Base-by-base conservation (phyloP, 176 grass and related monocot genomes). In the Alloteropsis semialata region DNA sequence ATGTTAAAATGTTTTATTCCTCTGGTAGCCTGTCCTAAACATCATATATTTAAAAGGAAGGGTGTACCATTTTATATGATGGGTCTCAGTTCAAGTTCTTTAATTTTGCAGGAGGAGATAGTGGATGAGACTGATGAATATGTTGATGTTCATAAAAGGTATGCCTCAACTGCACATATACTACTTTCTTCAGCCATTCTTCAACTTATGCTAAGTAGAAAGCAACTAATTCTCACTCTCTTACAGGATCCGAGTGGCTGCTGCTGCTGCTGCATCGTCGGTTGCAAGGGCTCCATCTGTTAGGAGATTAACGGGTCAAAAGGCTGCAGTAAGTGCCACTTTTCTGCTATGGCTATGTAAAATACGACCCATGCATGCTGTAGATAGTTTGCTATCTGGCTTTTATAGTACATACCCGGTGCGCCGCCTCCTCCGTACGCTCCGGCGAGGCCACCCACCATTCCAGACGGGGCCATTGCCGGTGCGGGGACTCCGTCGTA, bases 121-220 rank as follows among this genome's bases (percentile, higher is more conserved):
- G 97, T 99, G 22, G 97, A 99, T 39, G 97, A 99, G 51, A 99
- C 97, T 3, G 97, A 99, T 69, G 97, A 99, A 90, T 99, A 94
- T 90, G 93, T 99, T 85, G 97, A 99, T 87, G 97, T 99, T 67
- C 97, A 99, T 55, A 99, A 99, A 90, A 99, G 97, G 97, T 94
- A 88, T 76, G 15, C 24, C 12, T 42, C 45, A 68, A 69, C 9
- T 42, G 59, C 58, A 67, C 19, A 30, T 17, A 14, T 72, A 76
- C 66, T 59, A 74, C 21, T 69, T 61, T 28, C 30, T 72, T 28
- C 28, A 75, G 36, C 65, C 34, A 69, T 81, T 75, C 75, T 71
- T 38, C 49, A 57, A 34, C 56, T 70, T 82, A 71, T 64, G 19
- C 27, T 58, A 5, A 58, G 62, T 61, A 73, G 63, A 50, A 60